Evolutionary conservation across 106 monocot species (phyloP).

Genomic region (Xerophyta viscosa): DNA sequence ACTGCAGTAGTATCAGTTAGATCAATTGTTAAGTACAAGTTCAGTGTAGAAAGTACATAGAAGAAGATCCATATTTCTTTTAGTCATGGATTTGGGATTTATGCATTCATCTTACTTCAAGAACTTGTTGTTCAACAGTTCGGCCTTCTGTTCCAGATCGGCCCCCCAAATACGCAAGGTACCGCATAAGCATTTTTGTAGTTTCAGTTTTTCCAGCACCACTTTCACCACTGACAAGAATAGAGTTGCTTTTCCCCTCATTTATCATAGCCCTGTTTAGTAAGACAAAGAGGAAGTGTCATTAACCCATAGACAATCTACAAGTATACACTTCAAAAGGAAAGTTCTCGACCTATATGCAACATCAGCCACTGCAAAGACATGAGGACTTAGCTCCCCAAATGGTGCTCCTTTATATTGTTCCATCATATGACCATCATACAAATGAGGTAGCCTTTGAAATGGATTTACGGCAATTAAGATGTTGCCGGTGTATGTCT

Average conservation of each 20-base stretch:
- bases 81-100: too few species aligned
- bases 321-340: neutral
- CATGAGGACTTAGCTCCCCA: conserved; percentile 81
- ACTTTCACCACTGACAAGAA: conserved; percentile 87
- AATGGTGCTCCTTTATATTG: conserved; percentile 74
- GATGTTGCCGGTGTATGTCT: conserved; percentile 85
- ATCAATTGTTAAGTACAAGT: too few species aligned
- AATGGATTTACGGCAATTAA: conserved; percentile 79
- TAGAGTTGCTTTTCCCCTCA: conserved; percentile 74
- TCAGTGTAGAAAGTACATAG: too few species aligned
- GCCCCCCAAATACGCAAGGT: conserved; percentile 75
- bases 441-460: conserved; percentile 74
- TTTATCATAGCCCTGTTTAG: conserved; percentile 65
- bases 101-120: conserved; percentile 47
- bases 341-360: conserved; percentile 47
- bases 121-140: conserved; percentile 82
- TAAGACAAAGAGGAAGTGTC: neutral
- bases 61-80: too few species aligned
- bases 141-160: conserved; percentile 63
- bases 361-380: conserved; percentile 80
- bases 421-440: conserved; percentile 74
- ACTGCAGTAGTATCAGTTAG: conserved; percentile 35
- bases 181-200: conserved; percentile 85
- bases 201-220: conserved; percentile 89
- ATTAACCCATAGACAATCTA: neutral